Conservation (phyloP, 2,329 filamentous ascomycete species). For the Ceratocystis papillata region DNA sequence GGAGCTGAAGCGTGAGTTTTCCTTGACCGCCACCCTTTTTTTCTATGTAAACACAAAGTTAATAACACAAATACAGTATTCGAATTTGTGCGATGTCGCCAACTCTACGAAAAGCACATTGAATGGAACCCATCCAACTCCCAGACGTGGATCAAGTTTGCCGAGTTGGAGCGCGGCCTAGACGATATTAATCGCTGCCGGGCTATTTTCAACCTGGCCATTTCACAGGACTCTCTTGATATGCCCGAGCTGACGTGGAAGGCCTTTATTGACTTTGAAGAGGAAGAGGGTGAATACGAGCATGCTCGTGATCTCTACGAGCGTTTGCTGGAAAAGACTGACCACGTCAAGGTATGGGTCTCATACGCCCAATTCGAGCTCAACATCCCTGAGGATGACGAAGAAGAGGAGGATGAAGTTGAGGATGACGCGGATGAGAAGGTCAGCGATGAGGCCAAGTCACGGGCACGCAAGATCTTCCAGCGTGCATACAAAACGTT, state of each 20-base stretch:
- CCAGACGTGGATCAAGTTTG: slow-evolving; percentile 93
- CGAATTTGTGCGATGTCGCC: slow-evolving; percentile 85
- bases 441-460: slow-evolving; percentile 74
- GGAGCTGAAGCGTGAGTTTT: slow-evolving; percentile 54
- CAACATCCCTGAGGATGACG: slow-evolving; percentile 69
- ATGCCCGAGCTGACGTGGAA: slow-evolving; percentile 99
- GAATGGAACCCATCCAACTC: slow-evolving; percentile 84
- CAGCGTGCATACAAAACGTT: slow-evolving; percentile 74
- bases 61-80: slow-evolving; percentile 44
- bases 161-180: slow-evolving; percentile 80
- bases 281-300: slow-evolving; percentile 86
- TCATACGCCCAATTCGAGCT: slow-evolving; percentile 98
- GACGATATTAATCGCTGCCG: slow-evolving; percentile 81
- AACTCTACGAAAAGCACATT: slow-evolving; percentile 85
- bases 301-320: slow-evolving; percentile 75
- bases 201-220: slow-evolving; percentile 84
- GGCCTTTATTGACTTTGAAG: slow-evolving; percentile 96
- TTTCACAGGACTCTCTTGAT: slow-evolving; percentile 71
- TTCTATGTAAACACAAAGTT: background rate
- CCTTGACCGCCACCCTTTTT: background rate
- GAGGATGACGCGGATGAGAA: slow-evolving; percentile 54
- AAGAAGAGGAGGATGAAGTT: slow-evolving; percentile 44
- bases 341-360: slow-evolving; percentile 98
- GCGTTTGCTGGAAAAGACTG: slow-evolving; percentile 82
- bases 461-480: slow-evolving; percentile 71